Base-by-base conservation (phyloP, 2,329 filamentous ascomycete species). In the Colletotrichum higginsianum region DNA sequence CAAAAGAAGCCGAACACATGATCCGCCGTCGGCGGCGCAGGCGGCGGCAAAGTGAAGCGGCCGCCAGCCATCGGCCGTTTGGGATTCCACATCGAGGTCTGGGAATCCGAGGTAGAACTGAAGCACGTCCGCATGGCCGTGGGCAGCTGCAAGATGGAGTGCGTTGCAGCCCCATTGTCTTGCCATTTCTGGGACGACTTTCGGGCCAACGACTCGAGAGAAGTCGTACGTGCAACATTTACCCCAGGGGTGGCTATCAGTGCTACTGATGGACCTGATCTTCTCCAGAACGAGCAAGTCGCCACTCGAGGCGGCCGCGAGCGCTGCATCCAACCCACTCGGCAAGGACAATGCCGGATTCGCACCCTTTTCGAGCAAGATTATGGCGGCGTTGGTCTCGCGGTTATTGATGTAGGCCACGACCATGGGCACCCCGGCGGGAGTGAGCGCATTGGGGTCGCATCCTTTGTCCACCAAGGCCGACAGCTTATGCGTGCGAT, bases 41-140 rank as follows among this genome's bases (percentile, higher is more conserved):
- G 44, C 18, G 46, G 56, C 64, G 6, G 63, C 67, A 21, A 53
- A 71, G 44, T 71, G 67, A 3, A 71, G 40, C 1, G 67, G 67
- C 5, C 52, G 49, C 62, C 67, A 67, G 6, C 49, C 49, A 9
- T 71, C 55, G 2, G 50, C 11, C 12, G 64, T 57, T 2, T 26
- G 18, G 12, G 50, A 38, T 11, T 71, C 57, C 4, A 66, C 15
- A 3, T 67, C 64, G 11, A 67, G n/a, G 35, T 38, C 57, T 7
- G 47, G 30, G 2, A 38, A 8, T 23, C 26, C 11, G 4, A 67
- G n/a, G 12, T 42, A 56, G 38, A 67, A 44, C 4, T 16, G 16
- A 2, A 62, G 7, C 9, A 57, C 44, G 2, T 60, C 18, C 4
- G 30, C 18, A 35, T 57, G 47, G 0, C 67, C 63, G 3, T 30